These are phyloP conservation scores for Syzygium syzygioides DNA, from an alignment of 441 rosid genomes.

Conservation along the genomic window DNA sequence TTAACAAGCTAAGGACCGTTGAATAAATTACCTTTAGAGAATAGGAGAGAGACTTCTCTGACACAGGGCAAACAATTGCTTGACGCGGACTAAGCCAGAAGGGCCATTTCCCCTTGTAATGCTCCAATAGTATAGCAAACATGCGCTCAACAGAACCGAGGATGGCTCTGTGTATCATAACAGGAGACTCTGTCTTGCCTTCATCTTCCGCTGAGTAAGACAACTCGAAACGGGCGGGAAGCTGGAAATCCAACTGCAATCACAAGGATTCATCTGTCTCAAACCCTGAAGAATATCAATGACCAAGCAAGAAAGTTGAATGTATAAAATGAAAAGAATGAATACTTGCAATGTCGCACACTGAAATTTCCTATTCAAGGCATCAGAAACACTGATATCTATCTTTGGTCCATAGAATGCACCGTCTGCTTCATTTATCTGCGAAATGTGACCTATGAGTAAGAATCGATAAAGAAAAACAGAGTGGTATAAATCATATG, in stretches of 20 bases:
- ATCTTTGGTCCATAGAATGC: slow-evolving; percentile 99
- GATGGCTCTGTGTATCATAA: slow-evolving; percentile 96
- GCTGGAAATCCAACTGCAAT: slow-evolving; percentile 96
- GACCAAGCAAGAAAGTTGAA: background rate
- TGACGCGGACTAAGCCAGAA: slow-evolving; percentile 99
- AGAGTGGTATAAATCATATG: background rate
- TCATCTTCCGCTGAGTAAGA: slow-evolving; percentile 92
- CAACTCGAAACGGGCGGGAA: slow-evolving; percentile 77
- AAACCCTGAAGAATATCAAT: background rate
- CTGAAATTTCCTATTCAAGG: slow-evolving; percentile 86
- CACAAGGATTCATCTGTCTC: slow-evolving; percentile 7
- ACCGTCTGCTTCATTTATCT: slow-evolving; percentile 93
- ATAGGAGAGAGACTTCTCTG: slow-evolving; percentile 76
- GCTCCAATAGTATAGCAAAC: slow-evolving; percentile 92
- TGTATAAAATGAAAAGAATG: background rate
- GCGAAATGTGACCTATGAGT: slow-evolving; percentile 17
- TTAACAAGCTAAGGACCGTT: background rate
- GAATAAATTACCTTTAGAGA: slow-evolving; percentile 54
- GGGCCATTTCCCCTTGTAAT: slow-evolving; percentile 99
- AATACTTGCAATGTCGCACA: slow-evolving; percentile 95
- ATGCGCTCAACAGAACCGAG: slow-evolving; percentile 98
- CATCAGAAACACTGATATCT: slow-evolving; percentile 97
- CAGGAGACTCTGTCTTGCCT: slow-evolving; percentile 78
- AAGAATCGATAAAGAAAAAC: background rate
- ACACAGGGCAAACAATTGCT: slow-evolving; percentile 96